phyloP scores from a whole-genome alignment of 805 yeast species.

The Saccharomycopsis malanga region DNA sequence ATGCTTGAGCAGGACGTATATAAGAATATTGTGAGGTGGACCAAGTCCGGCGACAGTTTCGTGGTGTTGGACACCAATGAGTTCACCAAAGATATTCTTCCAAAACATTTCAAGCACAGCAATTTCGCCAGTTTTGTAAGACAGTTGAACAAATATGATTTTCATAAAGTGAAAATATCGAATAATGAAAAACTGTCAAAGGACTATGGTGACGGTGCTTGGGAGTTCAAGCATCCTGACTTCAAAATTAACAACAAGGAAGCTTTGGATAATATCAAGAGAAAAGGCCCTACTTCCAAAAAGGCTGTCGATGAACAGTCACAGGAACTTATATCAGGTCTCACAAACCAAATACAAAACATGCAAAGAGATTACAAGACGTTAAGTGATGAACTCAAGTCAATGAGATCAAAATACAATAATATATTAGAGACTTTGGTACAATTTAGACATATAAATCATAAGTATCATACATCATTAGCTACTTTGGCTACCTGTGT shows the following conservation, averaged over 20 bases:
- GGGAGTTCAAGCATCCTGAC: slow-evolving; percentile 94
- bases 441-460: slow-evolving; percentile 49
- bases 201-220: slow-evolving; percentile 69
- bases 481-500: slow-evolving; percentile 43
- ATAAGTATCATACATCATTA: slow-evolving; percentile 48
- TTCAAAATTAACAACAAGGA: slow-evolving; percentile 69
- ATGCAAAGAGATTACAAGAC: slow-evolving; percentile 31
- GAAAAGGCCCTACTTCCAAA: slow-evolving; percentile 64
- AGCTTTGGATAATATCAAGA: slow-evolving; percentile 78
- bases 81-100: slow-evolving; percentile 81
- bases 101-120: slow-evolving; percentile 88
- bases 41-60: slow-evolving; percentile 76
- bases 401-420: slow-evolving; percentile 51
- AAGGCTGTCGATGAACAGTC: slow-evolving; percentile 27
- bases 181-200: slow-evolving; percentile 45
- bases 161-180: slow-evolving; percentile 84
- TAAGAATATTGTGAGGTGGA: slow-evolving; percentile 76
- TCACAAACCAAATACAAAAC: slow-evolving; percentile 32
- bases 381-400: slow-evolving; percentile 32
- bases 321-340: slow-evolving; percentile 11
- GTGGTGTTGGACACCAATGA: slow-evolving; percentile 86
- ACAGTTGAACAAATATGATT: slow-evolving; percentile 93
- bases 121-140: slow-evolving; percentile 94
- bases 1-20: slow-evolving; percentile 83
- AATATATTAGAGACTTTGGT: slow-evolving; percentile 57